Percentiles rank a stretch among this genome's conserved stretches.
Conservation (phyloP, 805 yeast genomes). For the Myxozyma monticola region DNA sequence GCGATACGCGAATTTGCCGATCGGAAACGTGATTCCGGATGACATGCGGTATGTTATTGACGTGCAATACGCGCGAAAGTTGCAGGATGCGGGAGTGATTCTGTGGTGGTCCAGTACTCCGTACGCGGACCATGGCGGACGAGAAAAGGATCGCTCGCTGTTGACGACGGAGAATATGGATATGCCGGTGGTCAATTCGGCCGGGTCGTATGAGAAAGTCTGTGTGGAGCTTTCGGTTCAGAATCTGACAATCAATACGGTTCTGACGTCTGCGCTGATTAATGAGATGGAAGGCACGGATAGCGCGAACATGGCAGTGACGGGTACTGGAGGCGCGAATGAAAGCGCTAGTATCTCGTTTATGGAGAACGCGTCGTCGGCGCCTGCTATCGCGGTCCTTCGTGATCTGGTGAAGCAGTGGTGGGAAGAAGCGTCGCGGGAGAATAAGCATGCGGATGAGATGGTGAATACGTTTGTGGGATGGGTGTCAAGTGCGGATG, state of each 20-base stretch:
- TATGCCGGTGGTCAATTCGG: constrained; percentile 70
- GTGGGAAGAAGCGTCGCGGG: constrained; percentile 87
- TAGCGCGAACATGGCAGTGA: constrained; percentile 52
- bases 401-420: constrained; percentile 76
- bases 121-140: constrained; percentile 81
- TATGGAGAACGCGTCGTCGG: constrained; percentile 80
- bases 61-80: constrained; percentile 77
- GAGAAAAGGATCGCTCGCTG: constrained; percentile 61
- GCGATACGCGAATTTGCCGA: constrained; percentile 74
- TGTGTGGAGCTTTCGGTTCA: constrained; percentile 74
- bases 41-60: constrained; percentile 80
- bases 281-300: constrained; percentile 89
- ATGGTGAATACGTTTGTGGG: constrained; percentile 76
- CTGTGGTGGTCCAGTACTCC: constrained; percentile 93
- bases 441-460: constrained; percentile 72
- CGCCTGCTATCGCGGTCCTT: constrained; percentile 68
- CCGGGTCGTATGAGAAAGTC: constrained; percentile 78
- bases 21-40: constrained; percentile 80
- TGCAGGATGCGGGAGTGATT: constrained; percentile 63
- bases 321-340: constrained; percentile 33
- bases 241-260: constrained; percentile 81
- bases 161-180: constrained; percentile 55
- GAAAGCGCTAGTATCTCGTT: constrained; percentile 42
- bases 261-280: constrained; percentile 77
- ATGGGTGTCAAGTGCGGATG: constrained; percentile 81